These are phyloP conservation scores for Maudiozyma pseudohumilis DNA, from an alignment of 805 yeast genomes.

Conservation along the genomic window DNA sequence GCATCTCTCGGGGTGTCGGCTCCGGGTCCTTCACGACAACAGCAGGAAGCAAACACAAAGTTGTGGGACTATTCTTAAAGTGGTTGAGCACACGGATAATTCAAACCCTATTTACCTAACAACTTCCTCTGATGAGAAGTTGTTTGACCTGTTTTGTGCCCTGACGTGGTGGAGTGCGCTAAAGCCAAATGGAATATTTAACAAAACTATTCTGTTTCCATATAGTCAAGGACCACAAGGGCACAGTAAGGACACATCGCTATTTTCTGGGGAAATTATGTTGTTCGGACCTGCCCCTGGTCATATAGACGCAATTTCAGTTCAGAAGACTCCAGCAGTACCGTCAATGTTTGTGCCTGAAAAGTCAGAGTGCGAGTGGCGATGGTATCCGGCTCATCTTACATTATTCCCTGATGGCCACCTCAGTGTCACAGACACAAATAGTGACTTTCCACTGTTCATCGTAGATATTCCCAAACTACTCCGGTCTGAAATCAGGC, in stretches of 20 bases:
- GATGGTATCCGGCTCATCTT: slow-evolving; percentile 70
- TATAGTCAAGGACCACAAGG: not conserved
- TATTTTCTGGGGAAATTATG: slow-evolving; percentile 48
- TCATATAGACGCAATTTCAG: slow-evolving; percentile 6
- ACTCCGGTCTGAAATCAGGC: slow-evolving; percentile 51
- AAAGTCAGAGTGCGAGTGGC: slow-evolving; percentile 30
- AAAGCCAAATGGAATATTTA: slow-evolving; percentile 42
- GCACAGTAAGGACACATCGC: slow-evolving; percentile 9
- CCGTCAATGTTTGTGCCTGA: slow-evolving; percentile 1
- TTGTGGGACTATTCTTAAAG: slow-evolving; percentile 10
- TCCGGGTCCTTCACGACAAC: slow-evolving; percentile 11
- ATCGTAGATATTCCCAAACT: slow-evolving; percentile 45
- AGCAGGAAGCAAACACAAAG: slow-evolving; percentile 4
- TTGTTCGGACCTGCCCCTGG: slow-evolving; percentile 48
- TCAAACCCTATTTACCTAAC: slow-evolving; percentile 10
- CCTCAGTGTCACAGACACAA: slow-evolving; percentile 49
- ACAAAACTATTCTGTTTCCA: slow-evolving; percentile 31
- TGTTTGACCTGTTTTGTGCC: slow-evolving; percentile 36
- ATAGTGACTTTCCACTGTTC: slow-evolving; percentile 53
- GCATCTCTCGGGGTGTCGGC: slow-evolving; percentile 19
- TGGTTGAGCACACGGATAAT: slow-evolving; percentile 6
- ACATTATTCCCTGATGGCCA: slow-evolving; percentile 54
- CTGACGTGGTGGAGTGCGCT: slow-evolving; percentile 50
- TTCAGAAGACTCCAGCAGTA: slow-evolving; percentile 4
- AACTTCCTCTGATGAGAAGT: slow-evolving; percentile 18